Conservation (phyloP, 2,329 filamentous ascomycete genomes). For the Aureobasidium namibiae region DNA sequence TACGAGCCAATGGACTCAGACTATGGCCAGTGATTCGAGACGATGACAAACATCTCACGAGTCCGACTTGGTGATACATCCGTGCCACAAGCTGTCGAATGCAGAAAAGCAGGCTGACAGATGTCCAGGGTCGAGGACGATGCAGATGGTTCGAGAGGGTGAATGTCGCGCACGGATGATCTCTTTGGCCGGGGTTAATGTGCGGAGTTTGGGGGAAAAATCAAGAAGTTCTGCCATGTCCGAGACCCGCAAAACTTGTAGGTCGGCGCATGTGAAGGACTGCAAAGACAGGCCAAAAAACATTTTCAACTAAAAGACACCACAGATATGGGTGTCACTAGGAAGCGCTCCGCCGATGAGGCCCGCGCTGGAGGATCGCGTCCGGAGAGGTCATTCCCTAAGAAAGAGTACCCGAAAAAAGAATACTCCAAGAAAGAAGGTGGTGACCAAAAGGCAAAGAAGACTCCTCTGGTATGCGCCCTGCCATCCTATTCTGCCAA, state of each 20-base stretch:
- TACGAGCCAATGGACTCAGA: neutral
- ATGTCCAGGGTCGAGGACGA: neutral
- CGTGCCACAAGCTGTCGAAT: neutral
- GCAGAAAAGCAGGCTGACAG: neutral
- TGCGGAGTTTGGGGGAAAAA: conserved; percentile 2
- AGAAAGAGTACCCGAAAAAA: conserved; percentile 22
- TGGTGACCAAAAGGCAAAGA: conserved; percentile 19
- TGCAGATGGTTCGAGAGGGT: too few species aligned
- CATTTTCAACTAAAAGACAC: neutral
- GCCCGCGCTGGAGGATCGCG: conserved; percentile 15
- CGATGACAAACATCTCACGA: neutral
- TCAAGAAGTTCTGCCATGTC: neutral
- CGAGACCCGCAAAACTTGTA: neutral
- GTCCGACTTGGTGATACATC: neutral
- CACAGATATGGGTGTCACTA: conserved; percentile 22
- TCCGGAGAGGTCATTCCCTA: conserved; percentile 20
- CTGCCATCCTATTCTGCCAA: neutral
- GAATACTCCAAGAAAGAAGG: conserved; percentile 20
- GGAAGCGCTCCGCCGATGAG: conserved; percentile 28
- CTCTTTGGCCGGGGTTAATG: neutral
- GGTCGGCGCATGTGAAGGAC: neutral
- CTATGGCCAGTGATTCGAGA: neutral
- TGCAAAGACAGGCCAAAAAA: neutral
- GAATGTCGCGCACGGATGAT: too few species aligned
- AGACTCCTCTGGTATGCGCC: conserved; percentile 15